Base-by-base conservation (phyloP, 2,329 filamentous ascomycete species). In the Diaporthe aspalathi region DNA sequence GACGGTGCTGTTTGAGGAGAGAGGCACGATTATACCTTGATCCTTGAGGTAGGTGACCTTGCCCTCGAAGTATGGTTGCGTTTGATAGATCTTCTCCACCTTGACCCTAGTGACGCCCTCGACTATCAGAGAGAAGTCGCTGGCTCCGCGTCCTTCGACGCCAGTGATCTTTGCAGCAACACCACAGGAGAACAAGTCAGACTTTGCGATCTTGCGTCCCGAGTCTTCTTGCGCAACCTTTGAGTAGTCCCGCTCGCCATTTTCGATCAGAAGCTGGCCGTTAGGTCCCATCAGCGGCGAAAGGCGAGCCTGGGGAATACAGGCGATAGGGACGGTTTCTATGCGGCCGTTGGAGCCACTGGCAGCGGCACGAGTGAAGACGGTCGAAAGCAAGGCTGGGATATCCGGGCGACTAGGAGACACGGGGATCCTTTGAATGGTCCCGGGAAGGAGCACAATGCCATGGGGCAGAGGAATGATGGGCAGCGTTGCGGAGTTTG, bases 1-100 rank as follows among this genome's bases (percentile, higher is more conserved):
- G 40, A 22, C n/a, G 16, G 12, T 2, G 40, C n/a, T n/a, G 7
- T 6, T 17, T 16, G 17, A 49, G 40, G 5, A 47, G 50, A 32
- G 27, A 24, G 27, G 63, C 22, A 12, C 14, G 14, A 27, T 78
- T 87, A 73, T 83, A 93, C 90, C 85, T 75, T 90, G 87, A 79
- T 97, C 94, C 71, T 91, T 88, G 76, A 92, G 89, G 70, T 92
- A 87, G 22, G 86, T 87, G 29, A 97, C 89, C 76, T 92, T 92
- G 56, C 91, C 95, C 83, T 97, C 94, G 75, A 97, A 94, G 79
- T 93, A 97, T 2, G 94, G 94, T 67, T 91, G 88, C 74, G 97
- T 93, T 79, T 93, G 91, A 47, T 89, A 87, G 60, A 96, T 82
- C 77, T 90, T 91, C 66, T 94, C 92, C 45, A 98, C 83, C 73